Evolutionary conservation across 2,329 filamentous ascomycete species (phyloP).

Genomic region (Cercospora sp.): DNA sequence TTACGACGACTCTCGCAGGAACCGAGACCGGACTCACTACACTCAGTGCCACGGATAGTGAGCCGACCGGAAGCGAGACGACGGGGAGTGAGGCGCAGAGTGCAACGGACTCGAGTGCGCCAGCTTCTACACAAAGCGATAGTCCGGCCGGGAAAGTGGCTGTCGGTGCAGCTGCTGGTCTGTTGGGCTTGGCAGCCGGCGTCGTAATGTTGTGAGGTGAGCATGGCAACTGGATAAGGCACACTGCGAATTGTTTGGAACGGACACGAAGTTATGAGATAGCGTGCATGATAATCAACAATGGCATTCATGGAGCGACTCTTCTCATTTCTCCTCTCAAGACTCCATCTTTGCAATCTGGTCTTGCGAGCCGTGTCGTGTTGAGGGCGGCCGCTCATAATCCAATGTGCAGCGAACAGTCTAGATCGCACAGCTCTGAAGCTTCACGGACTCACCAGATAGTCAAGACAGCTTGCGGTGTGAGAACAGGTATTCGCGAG

Average conservation of each 20-base stretch:
- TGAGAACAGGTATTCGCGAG: background rate
- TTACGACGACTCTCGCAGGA: conserved; percentile 2
- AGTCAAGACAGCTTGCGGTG: background rate
- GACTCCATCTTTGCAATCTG: background rate
- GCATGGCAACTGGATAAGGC: background rate
- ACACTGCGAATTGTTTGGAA: background rate
- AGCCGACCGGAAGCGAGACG: background rate
- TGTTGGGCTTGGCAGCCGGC: conserved; percentile 12
- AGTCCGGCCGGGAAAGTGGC: conserved; percentile 11
- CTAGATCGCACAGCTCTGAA: background rate
- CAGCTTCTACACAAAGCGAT: conserved; percentile 5
- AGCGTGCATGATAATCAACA: background rate
- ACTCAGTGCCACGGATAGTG: conserved; percentile 2
- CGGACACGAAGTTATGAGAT: background rate
- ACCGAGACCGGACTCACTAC: conserved; percentile 5
- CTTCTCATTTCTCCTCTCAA: background rate
- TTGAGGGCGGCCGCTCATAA: background rate
- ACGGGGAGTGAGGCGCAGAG: background rate
- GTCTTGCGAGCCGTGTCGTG: background rate
- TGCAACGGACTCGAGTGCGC: background rate
- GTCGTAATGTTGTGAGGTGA: conserved; percentile 10
- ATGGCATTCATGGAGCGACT: background rate
- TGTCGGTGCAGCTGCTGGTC: conserved; percentile 9
- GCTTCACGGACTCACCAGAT: background rate
- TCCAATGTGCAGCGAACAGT: background rate